These are phyloP conservation scores for Stephania japonica DNA, from an alignment of 164 flowering plant species.

Conservation along the genomic window DNA sequence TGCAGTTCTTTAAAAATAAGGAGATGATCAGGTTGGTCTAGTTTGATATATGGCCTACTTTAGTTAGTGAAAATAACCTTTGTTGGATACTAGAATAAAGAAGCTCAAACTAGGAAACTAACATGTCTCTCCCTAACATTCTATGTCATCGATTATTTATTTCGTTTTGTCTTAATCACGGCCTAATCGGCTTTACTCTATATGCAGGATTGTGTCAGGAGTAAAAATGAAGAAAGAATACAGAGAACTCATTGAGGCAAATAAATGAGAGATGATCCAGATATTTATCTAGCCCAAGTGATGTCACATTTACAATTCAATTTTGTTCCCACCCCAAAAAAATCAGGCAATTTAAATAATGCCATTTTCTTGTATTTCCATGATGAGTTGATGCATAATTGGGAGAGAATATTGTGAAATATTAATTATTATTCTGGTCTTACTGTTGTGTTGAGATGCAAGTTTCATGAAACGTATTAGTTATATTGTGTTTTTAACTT, in stretches of 20 bases:
- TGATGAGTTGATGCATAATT: slow-evolving; percentile 15
- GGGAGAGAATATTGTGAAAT: slow-evolving; percentile 8
- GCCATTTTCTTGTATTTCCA: slow-evolving; percentile 16
- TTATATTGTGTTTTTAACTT: neutral
- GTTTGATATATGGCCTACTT: too few species aligned
- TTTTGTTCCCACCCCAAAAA: slow-evolving; percentile 31
- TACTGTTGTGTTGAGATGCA: slow-evolving; percentile 4
- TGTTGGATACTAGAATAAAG: too few species aligned
- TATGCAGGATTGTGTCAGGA: slow-evolving; percentile 81
- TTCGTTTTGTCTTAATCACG: too few species aligned
- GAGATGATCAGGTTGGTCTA: slow-evolving; percentile 74
- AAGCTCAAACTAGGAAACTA: too few species aligned
- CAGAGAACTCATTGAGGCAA: slow-evolving; percentile 73
- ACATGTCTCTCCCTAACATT: too few species aligned
- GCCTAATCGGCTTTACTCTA: too few species aligned
- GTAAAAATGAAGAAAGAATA: slow-evolving; percentile 99
- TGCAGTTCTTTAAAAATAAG: slow-evolving; percentile 93
- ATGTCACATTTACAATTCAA: slow-evolving; percentile 25
- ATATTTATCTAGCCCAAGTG: neutral
- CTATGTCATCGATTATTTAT: too few species aligned
- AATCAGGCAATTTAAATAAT: slow-evolving; percentile 21
- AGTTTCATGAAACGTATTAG: neutral
- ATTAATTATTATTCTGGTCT: neutral
- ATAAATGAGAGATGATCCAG: slow-evolving; percentile 51
- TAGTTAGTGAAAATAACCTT: too few species aligned